Evolutionary conservation across 257 asterid genomes (phyloP).

Genomic region (Fraxinus quadrangulata): DNA sequence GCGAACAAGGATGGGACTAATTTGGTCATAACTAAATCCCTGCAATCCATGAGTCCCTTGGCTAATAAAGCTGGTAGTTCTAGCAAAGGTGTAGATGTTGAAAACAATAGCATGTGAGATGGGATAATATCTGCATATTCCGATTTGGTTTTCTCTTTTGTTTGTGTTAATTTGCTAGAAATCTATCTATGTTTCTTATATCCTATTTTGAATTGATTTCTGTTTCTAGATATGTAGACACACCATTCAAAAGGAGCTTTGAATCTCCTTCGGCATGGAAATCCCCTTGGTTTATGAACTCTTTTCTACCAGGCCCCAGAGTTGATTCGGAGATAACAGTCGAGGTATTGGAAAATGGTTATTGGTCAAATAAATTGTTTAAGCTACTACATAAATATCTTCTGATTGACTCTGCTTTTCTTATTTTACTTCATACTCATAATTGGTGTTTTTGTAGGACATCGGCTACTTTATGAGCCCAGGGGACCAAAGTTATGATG

Average conservation of each 20-base stretch:
- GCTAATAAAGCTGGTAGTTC: conserved; percentile 53
- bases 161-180: conserved; percentile 2
- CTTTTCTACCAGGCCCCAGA: conserved; percentile 71
- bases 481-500: conserved; percentile 73
- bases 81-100: conserved; percentile 50
- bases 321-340: conserved; percentile 77
- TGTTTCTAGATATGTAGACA: conserved; percentile 62
- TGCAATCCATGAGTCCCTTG: conserved; percentile 48
- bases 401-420: neutral
- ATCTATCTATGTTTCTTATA: conserved; percentile 12
- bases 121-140: conserved; percentile 5
- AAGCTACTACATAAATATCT: neutral
- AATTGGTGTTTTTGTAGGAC: conserved; percentile 57
- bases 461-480: conserved; percentile 79
- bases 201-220: neutral
- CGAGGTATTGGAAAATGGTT: conserved; percentile 54
- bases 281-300: conserved; percentile 90
- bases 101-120: conserved; percentile 69
- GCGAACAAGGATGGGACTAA: conserved; percentile 55
- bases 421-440: conserved; percentile 1
- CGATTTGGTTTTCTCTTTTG: neutral
- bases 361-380: neutral
- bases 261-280: conserved; percentile 98
- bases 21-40: conserved; percentile 50
- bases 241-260: conserved; percentile 29